Percentiles rank a stretch among this genome's conserved stretches.
Conservation (phyloP, 805 yeast genomes). For the Saccharomycopsis selenospora region DNA sequence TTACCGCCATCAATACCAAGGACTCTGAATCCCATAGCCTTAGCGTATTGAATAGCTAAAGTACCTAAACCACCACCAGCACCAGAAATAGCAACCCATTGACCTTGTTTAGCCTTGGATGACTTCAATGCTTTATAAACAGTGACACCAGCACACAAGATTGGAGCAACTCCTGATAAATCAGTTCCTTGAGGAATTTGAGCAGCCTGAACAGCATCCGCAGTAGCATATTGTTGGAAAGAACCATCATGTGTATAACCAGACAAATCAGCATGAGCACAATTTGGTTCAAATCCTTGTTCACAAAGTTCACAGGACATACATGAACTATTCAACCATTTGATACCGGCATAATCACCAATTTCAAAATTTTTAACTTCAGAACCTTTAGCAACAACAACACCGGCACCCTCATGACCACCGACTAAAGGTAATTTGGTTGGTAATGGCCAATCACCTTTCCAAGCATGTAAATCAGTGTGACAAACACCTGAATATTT, state of each 20-base stretch:
- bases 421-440: slow-evolving; percentile 68
- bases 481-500: slow-evolving; percentile 72
- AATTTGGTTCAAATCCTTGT: slow-evolving; percentile 60
- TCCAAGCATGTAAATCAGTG: slow-evolving; percentile 70
- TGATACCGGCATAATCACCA: slow-evolving; percentile 78
- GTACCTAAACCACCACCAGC: slow-evolving; percentile 80
- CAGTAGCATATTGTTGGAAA: slow-evolving; percentile 86
- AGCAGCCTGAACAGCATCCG: slow-evolving; percentile 84
- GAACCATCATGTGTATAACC: slow-evolving; percentile 90
- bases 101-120: slow-evolving; percentile 60
- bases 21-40: slow-evolving; percentile 70
- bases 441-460: slow-evolving; percentile 63
- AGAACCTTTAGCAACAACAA: slow-evolving; percentile 69
- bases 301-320: slow-evolving; percentile 70
- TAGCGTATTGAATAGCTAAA: slow-evolving; percentile 66
- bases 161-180: slow-evolving; percentile 70
- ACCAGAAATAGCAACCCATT: slow-evolving; percentile 73
- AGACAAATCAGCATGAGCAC: slow-evolving; percentile 62
- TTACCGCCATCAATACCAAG: slow-evolving; percentile 66
- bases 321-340: slow-evolving; percentile 80
- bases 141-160: slow-evolving; percentile 87
- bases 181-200: slow-evolving; percentile 67
- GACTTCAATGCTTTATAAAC: slow-evolving; percentile 87
- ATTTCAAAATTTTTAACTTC: slow-evolving; percentile 63
- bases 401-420: slow-evolving; percentile 89